Evolutionary conservation across 345 rosid genomes (phyloP), one percentile per base, ranked within the genome.

Genomic region (Gossypium thurberi): DNA sequence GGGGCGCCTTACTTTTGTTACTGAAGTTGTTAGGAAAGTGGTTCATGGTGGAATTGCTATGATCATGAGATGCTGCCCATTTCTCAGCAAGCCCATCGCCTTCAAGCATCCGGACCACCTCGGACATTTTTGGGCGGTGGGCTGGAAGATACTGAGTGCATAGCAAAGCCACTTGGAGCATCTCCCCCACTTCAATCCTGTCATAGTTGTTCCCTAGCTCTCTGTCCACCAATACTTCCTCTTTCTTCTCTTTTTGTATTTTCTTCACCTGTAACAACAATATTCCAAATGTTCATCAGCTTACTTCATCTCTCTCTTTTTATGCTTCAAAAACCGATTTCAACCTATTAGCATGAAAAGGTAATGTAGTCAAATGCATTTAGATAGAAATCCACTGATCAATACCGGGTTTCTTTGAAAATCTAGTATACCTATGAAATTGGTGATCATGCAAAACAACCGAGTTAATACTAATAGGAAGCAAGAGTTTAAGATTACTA

Each of bases 41-140:
- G 83, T 81, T 88, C 69, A 65, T 53, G 21, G 82, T 63, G 20
- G 83, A 71, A 71, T 82, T 83, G 15, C 71, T 68, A 67, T 84
- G 88, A 73, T 82, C 81, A 75, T 94, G 97, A 20, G 95, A 84
- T 13, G 90, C 92, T 3, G 90, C 96, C 98, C 97, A 94, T 85
- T 89, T 89, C 78, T 92, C 96, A 0, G 97, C 97, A 0, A 91
- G 87, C 46, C 98, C 98, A 46, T 94, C 98, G 0, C 98, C 98
- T 84, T 94, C 97, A 0, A 94, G 97, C 98, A 94, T 94, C 79
- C 87, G 87, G 58, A 94, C 93, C 40, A 94, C 97, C 64, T 90
- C 96, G 0, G 97, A 90, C 97, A 90, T 94, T 75, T 85, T 94
- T 3, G 97, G 98, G 6, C 98, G 88, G 71, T 94, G 97, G 50